Percentiles rank a stretch among this genome's conserved stretches.
Evolutionary conservation across 2,329 filamentous ascomycete genomes (phyloP).

Genomic region (Diplodia seriata): DNA sequence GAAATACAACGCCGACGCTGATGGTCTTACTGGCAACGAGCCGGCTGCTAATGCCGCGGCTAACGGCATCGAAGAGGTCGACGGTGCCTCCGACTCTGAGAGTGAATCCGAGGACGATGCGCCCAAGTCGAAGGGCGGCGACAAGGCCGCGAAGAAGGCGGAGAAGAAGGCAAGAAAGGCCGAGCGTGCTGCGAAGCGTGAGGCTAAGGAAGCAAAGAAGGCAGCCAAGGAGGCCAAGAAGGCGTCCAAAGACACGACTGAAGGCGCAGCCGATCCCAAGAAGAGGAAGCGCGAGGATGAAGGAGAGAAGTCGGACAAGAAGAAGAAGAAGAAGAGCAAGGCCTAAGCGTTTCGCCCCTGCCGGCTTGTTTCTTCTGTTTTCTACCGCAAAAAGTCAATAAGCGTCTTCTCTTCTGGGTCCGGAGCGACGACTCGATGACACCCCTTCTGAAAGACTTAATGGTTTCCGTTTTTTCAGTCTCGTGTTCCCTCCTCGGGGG

Average conservation of each 20-base stretch:
- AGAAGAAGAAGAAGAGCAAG: slow-evolving; percentile 68
- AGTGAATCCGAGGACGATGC: slow-evolving; percentile 45
- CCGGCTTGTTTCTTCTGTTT: slow-evolving; percentile 21
- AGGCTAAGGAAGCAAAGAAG: slow-evolving; percentile 61
- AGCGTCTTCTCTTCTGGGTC: slow-evolving; percentile 27
- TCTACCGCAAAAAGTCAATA: slow-evolving; percentile 20
- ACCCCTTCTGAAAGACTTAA: slow-evolving; percentile 27
- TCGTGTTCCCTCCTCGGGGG: slow-evolving; percentile 14
- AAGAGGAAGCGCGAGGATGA: slow-evolving; percentile 59
- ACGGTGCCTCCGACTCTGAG: slow-evolving; percentile 46
- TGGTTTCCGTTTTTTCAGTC: slow-evolving; percentile 25
- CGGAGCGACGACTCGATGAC: slow-evolving; percentile 22
- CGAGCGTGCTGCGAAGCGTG: slow-evolving; percentile 48
- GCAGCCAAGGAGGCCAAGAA: slow-evolving; percentile 59
- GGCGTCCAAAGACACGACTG: slow-evolving; percentile 61
- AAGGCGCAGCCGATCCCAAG: slow-evolving; percentile 54
- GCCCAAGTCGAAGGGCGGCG: slow-evolving; percentile 31
- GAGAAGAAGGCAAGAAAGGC: slow-evolving; percentile 51
- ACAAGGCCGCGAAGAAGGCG: slow-evolving; percentile 47
- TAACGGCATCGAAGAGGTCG: slow-evolving; percentile 58
- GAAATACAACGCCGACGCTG: slow-evolving; percentile 94
- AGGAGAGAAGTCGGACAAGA: slow-evolving; percentile 67
- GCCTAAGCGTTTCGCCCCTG: slow-evolving; percentile 38
- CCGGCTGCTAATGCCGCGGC: slow-evolving; percentile 58
- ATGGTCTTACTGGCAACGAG: slow-evolving; percentile 77